These are phyloP conservation scores for Polyporus tsugae DNA, from an alignment of 1,284 basidiomycete species.

Conservation along the genomic window DNA sequence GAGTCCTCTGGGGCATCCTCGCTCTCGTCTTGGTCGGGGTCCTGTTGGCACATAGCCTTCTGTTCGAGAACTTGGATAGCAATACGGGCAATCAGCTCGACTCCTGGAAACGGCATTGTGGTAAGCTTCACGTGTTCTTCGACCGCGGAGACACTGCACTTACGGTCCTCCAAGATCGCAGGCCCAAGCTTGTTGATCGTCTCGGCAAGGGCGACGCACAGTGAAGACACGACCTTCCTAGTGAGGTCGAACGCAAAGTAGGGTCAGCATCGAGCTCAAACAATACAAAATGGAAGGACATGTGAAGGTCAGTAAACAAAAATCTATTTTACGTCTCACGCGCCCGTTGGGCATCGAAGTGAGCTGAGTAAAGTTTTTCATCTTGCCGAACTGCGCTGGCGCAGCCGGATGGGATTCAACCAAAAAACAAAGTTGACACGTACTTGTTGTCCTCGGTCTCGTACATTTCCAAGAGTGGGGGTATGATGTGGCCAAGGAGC, in stretches of 20 bases:
- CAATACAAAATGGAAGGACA: conserved; percentile 30
- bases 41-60: conserved; percentile 95
- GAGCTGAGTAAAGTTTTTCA: conserved; percentile 84
- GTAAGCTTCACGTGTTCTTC: neutral
- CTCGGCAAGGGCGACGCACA: conserved; percentile 90
- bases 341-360: conserved; percentile 74
- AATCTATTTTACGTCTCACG: conserved; percentile 61
- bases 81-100: conserved; percentile 83
- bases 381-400: conserved; percentile 46
- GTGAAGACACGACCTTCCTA: conserved; percentile 87
- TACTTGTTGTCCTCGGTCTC: conserved; percentile 98
- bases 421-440: conserved; percentile 48
- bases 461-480: conserved; percentile 88
- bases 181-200: conserved; percentile 93
- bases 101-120: conserved; percentile 54
- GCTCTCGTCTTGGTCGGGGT: conserved; percentile 92
- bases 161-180: conserved; percentile 79
- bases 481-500: conserved; percentile 81
- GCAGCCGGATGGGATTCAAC: conserved; percentile 2
- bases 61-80: conserved; percentile 89
- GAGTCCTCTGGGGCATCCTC: conserved; percentile 85
- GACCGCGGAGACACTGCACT: conserved; percentile 39
- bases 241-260: conserved; percentile 32
- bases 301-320: conserved; percentile 43
- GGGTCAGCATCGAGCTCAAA: conserved; percentile 32